Base-by-base conservation (phyloP, 495 filamentous ascomycete species). In the Chaetomium tenue region DNA sequence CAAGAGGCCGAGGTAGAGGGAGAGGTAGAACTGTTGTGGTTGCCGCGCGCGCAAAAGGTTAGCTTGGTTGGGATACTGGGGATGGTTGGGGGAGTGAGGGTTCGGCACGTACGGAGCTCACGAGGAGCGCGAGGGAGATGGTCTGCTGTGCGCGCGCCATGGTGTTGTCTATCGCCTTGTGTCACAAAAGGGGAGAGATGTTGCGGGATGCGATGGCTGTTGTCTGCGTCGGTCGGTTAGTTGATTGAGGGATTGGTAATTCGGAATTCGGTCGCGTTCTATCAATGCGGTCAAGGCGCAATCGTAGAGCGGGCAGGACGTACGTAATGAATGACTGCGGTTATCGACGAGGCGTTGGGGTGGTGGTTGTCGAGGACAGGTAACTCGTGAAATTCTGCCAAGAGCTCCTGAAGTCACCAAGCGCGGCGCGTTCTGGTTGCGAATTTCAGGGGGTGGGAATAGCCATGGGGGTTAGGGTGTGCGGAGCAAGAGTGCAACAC, bases 101-200 rank as follows among this genome's bases (percentile, higher is more conserved):
- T 16, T 58, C 56, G 2, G 61, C 33, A 60, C 73, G 62, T 76
- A 98, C 93, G 26, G 93, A 97, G 75, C 89, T 90, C 73, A 93
- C 81, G 63, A 97, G 86, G 69, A 97, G 86, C 68, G 86, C 86
- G 64, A 95, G 80, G 48, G 92, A 96, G 74, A 97, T 86, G 66
- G 89, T 92, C 76, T 98, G 93, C 73, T 93, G 90, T 25, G 94
- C 94, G 76, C 91, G 91, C 66, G 94, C 96, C 94, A 97, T 98
- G 40, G 63, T 71, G 59, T 20, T 71, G 59, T 20, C 12, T 8
- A 8, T 39, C 47, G 20, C n/a, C 13, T 26, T 26, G 20, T 23
- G 46, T 42, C 37, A 37, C 12, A 37, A 42, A 25, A 22, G 28
- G 39, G 33, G 9, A 37, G 33, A 37, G 33, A 37, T 30, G 9